Evolutionary conservation across 1,284 basidiomycete species (phyloP), one percentile per base, ranked within the genome.

Genomic region (Ustilago sp.): DNA sequence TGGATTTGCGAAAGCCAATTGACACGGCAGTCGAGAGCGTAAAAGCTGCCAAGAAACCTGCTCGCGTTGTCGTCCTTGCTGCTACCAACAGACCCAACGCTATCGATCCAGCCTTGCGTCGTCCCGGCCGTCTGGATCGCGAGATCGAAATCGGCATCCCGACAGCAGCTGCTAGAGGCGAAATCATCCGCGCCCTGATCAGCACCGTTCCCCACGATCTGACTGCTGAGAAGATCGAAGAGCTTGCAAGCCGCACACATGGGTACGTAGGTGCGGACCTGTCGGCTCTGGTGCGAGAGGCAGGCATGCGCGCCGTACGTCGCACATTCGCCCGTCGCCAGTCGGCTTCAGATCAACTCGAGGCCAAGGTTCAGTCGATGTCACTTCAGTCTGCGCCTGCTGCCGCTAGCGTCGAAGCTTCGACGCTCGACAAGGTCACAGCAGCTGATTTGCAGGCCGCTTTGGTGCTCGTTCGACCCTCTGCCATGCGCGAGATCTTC

Each of bases 111-210:
- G 97, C 97, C 0, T 88, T 99, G 48, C 89, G 97, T 57, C 88
- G 97, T 38, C 97, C 97, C 3, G 97, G 97, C 2, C 89, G 97
- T 72, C 96, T 99, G 81, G 97, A 99, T 86, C 89, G 94, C 74
- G 97, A 99, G 87, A 94, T 99, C 50, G 97, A 99, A 86, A 95
- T 99, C 78, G 96, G 95, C 41, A 91, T 99, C 38, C 97, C 97
- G 1, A 93, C 95, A 82, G 90, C 91, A 2, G 89, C 90, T 43
- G 94, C 94, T 1, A 91, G 97, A 28, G 88, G 90, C 39, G 90
- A 92, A 1, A 99, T 99, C 77, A 89, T 99, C 38, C 88, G 90
- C 19, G 93, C 97, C 47, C 88, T 98, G 19, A 90, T 98, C 0
- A 84, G 89, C 12, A 92, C 91, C 74, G 93, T 93, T 6, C 96